Evolutionary conservation across 192 early-diverging fungal species (phyloP), one percentile per base, ranked within the genome.

Genomic region (Coemansia sp.): DNA sequence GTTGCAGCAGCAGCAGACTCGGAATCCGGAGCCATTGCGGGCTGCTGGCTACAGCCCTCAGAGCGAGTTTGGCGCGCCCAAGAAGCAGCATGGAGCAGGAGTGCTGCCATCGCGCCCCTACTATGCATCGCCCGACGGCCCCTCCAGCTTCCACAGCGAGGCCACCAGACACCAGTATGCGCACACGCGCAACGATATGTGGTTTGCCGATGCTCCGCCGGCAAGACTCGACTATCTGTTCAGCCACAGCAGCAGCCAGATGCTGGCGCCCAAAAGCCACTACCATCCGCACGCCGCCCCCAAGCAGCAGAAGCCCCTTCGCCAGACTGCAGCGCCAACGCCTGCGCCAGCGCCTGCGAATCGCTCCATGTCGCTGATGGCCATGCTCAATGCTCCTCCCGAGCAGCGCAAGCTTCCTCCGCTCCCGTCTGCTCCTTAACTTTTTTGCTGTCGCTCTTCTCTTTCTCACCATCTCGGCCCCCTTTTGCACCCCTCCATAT

Each of bases 401-500:
- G 71, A 82, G 74, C 68, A 82, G 54, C 79, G 79, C 68, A 82
- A 42, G 64, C 79, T 82, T 10, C 79, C 79, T 8, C 79, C 79
- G 50, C 70, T 76, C 43, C 74, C 79, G 4, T 56, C 68, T 20
- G 62, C 54, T 7, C 67, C 70, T 46, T 65, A 69, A 69, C 22
- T 43, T 12, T n/a, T 41, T 53, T 14, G n/a, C 25, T 13, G 32
- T 20, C 19, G 19, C 22, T 17, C 22, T 11, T 58, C 25, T 25
- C 25, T 11, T 56, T 5, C 45, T 49, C 42, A 19, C 11, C 40
- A 20, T 53, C 49, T 54, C 40, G 5, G 12, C 32, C 16, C 38
- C 22, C 7, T 25, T 50, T 38, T 65, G 22, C 64, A 65, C 40
- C 25, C 41, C 44, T 56, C 53, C 37, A 66, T 11, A 54, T 54